phyloP scores from a whole-genome alignment of 768 basidiomycete species.

The Chalciporus pseudorubinellus region DNA sequence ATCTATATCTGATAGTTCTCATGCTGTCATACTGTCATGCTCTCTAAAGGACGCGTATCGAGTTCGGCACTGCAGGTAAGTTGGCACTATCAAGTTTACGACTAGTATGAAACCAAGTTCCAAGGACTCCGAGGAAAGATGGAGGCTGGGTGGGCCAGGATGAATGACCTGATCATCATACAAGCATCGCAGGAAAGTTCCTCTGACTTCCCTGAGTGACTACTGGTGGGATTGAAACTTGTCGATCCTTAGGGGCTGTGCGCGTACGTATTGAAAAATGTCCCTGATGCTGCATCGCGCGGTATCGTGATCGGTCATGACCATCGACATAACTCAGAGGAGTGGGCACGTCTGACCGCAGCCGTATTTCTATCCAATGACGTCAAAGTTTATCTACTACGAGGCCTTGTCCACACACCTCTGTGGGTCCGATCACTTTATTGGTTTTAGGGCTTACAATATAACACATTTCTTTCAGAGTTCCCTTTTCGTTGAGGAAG shows the following conservation, averaged over 20 bases:
- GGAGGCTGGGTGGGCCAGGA: constrained; percentile 88
- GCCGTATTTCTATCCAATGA: constrained; percentile 61
- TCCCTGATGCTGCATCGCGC: constrained; percentile 49
- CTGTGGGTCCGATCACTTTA: constrained; percentile 43
- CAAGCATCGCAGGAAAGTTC: constrained; percentile 71
- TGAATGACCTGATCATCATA: constrained; percentile 85
- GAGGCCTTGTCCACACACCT: constrained; percentile 76
- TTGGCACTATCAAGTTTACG: background rate
- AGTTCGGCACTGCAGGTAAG: constrained; percentile 85
- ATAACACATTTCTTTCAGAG: constrained; percentile 42
- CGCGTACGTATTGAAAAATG: constrained; percentile 59
- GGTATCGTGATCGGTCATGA: constrained; percentile 87
- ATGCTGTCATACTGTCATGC: background rate
- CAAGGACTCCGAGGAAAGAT: constrained; percentile 75
- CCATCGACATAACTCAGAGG: constrained; percentile 75
- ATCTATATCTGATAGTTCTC: background rate
- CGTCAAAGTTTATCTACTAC: constrained; percentile 67
- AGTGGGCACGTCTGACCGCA: constrained; percentile 77
- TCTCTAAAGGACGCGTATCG: constrained; percentile 58
- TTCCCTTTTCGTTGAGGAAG: constrained; percentile 72
- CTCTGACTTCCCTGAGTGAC: background rate
- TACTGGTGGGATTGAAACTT: background rate
- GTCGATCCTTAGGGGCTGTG: constrained; percentile 59
- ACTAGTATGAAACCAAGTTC: background rate
- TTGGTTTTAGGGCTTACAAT: background rate